Percentiles rank a stretch among this genome's conserved stretches.
Conservation (phyloP, 192 early-diverging fungal species). For the Geranomyces variabilis region DNA sequence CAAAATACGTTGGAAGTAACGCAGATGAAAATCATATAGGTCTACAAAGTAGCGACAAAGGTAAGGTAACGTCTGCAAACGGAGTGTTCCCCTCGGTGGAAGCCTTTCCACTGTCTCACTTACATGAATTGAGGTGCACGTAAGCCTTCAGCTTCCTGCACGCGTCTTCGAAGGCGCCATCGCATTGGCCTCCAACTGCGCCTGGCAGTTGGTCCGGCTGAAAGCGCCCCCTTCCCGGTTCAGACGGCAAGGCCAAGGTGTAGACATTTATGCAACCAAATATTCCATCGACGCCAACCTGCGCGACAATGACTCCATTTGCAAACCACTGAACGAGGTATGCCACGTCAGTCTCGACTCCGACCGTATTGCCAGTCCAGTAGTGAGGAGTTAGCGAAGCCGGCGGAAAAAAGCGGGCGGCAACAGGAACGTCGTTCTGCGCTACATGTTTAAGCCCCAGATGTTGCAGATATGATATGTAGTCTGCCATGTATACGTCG, state of each 20-base stretch:
- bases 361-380: constrained; percentile 25
- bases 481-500: constrained; percentile 36
- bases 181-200: constrained; percentile 13
- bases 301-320: constrained; percentile 44
- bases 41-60: constrained; percentile 33
- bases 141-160: constrained; percentile 36
- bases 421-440: background rate
- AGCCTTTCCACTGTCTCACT: constrained; percentile 7
- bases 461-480: constrained; percentile 39
- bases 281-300: constrained; percentile 51
- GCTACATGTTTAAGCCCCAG: constrained; percentile 41
- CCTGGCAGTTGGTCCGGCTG: constrained; percentile 15
- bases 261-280: constrained; percentile 53
- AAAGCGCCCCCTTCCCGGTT: background rate
- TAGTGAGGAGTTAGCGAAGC: constrained; percentile 20
- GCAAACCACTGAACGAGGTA: constrained; percentile 37
- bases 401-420: constrained; percentile 18
- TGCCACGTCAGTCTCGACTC: constrained; percentile 35
- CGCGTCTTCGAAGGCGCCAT: constrained; percentile 33
- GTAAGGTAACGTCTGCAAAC: too few relatives aligned
- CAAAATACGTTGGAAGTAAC: constrained; percentile 47
- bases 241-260: constrained; percentile 35
- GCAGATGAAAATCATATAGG: constrained; percentile 58
- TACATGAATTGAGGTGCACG: constrained; percentile 56
- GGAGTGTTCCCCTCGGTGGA: too few relatives aligned